Base-by-base conservation (phyloP, 768 basidiomycete species). In the Naganishia vishniacii region DNA sequence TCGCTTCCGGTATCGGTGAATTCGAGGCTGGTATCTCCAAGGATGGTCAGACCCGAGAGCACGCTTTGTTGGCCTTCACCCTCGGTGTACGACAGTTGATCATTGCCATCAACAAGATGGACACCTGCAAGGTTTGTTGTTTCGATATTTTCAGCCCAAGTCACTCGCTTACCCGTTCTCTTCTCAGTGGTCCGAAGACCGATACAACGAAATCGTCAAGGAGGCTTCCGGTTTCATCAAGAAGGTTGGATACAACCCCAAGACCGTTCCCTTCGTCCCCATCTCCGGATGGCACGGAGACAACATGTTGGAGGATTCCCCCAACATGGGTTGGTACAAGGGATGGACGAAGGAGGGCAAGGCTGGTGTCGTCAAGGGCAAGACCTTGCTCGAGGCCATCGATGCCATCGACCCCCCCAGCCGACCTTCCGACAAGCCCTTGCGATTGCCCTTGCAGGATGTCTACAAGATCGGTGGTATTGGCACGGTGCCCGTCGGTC, bases 391-490 rank as follows among this genome's bases (percentile, higher is more conserved):
- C 73, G 95, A 99, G 79, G 93, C 95, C 78, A 98, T 99, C 74
- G 95, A 99, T 76, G 92, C 93, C 80, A 99, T 99, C 77, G 95
- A 99, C 77, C 92, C 95, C 77, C 95, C 95, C 69, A 80, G 82
- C 71, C 91, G 95, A 80, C 95, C 95, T 69, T 87, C 88, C 78
- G 95, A 99, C 84, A 98, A 97, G 85, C 94, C 95, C 73, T 95
- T 99, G 83, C 93, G 95, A 82, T 93, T 99, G 72, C 92, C 94
- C 75, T 91, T 95, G 80, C 94, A 99, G 86, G 95, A 99, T 85
- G 95, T 99, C 78, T 98, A 99, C 91, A 99, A 99, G 85, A 99
- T 99, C 75, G 95, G 95, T 82, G 95, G 95, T 91, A 99, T 99
- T 72, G 95, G 95, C 72, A 99, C 95, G 74, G 95, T 99, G 77